Percentiles rank a stretch among this genome's conserved stretches.
These are phyloP conservation scores for Carex pumila DNA, from an alignment of 176 grass and related monocot species.

Conservation along the genomic window DNA sequence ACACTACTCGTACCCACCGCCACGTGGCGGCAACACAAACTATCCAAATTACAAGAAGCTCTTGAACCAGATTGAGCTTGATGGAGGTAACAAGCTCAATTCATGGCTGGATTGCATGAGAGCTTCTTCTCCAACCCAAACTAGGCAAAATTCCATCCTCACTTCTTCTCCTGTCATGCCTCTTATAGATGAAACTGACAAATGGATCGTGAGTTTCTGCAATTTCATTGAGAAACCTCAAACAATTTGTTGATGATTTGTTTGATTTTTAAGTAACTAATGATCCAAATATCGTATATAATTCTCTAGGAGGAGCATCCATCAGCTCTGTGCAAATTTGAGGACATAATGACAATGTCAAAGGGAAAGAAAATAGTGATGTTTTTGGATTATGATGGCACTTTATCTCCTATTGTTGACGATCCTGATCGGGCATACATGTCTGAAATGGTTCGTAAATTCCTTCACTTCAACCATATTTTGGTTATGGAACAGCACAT, in stretches of 20 bases:
- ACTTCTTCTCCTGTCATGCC: neutral
- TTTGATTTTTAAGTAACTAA: neutral
- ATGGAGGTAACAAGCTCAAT: conserved; percentile 2
- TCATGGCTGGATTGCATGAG: conserved; percentile 49
- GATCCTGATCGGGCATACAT: conserved; percentile 83
- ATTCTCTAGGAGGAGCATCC: conserved; percentile 51
- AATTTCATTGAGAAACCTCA: neutral
- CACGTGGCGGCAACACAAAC: conserved; percentile 2
- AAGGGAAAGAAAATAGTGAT: conserved; percentile 70
- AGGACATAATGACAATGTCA: conserved; percentile 35
- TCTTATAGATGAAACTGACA: conserved; percentile 21
- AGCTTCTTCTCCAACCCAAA: conserved; percentile 53
- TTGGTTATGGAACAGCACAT: neutral
- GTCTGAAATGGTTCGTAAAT: conserved; percentile 37
- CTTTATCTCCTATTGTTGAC: conserved; percentile 79
- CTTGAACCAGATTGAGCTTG: conserved; percentile 23
- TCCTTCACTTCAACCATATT: neutral
- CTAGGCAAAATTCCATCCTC: neutral
- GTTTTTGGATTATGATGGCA: conserved; percentile 98
- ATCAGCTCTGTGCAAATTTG: conserved; percentile 55
- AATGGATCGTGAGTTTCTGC: conserved; percentile 43
- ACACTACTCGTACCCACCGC: conserved; percentile 12
- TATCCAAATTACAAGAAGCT: conserved; percentile 32
- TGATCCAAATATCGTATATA: neutral
- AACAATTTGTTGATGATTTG: neutral